These are phyloP conservation scores for Yueomyces sp. DNA, from an alignment of 1,139 yeast genomes.

Conservation along the genomic window DNA sequence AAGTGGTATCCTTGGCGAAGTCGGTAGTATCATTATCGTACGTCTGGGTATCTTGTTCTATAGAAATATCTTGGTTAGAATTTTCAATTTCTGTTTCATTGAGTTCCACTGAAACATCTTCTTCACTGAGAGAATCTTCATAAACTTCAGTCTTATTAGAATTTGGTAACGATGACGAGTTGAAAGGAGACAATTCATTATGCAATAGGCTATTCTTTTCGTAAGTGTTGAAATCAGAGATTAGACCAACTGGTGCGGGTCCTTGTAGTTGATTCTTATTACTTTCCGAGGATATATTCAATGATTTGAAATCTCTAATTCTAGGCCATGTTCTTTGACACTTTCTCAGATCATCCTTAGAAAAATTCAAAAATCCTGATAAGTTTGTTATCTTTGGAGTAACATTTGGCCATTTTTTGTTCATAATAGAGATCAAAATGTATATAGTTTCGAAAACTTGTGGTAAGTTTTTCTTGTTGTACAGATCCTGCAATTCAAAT, in stretches of 20 bases:
- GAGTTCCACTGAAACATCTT: too few species aligned
- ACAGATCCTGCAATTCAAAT: constrained; percentile 84
- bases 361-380: constrained; percentile 50
- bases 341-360: constrained; percentile 51
- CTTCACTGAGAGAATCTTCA: too few species aligned
- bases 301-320: constrained; percentile 47
- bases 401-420: constrained; percentile 28
- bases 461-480: constrained; percentile 86
- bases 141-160: too few species aligned
- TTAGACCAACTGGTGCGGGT: constrained; percentile 8
- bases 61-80: too few species aligned
- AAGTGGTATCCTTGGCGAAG: too few species aligned
- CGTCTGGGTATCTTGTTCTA: too few species aligned
- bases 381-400: constrained; percentile 55
- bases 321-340: constrained; percentile 46
- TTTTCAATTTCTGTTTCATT: too few species aligned
- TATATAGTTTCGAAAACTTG: constrained; percentile 90
- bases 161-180: too few species aligned
- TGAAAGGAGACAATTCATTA: neutral
- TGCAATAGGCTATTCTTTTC: constrained; percentile 1
- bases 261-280: constrained; percentile 3
- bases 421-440: constrained; percentile 63
- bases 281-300: constrained; percentile 11
- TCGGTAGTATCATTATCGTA: too few species aligned
- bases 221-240: constrained; percentile 12